These are phyloP conservation scores for Xylariomycetidae sp. DNA, from an alignment of 2,329 filamentous ascomycete genomes.

Conservation along the genomic window DNA sequence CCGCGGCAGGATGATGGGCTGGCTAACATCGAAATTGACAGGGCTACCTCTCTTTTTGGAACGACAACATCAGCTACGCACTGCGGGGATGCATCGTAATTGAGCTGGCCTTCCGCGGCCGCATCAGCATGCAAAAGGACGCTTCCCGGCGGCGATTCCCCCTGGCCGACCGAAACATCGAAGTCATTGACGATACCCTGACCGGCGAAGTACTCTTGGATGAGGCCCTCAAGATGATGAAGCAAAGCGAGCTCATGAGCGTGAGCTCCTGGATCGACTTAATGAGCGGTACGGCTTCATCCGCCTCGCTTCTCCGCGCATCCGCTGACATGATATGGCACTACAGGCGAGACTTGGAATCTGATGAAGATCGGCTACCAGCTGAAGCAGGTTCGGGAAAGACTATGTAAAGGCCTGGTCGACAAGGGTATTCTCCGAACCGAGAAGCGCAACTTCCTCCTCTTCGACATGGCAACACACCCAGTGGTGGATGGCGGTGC, in stretches of 20 bases:
- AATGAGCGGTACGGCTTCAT: slow-evolving; percentile 73
- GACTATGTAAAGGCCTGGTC: slow-evolving; percentile 91
- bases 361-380: slow-evolving; percentile 99
- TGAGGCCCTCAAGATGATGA: slow-evolving; percentile 99
- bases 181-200: slow-evolving; percentile 93
- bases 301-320: slow-evolving; percentile 4
- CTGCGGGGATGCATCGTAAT: slow-evolving; percentile 97
- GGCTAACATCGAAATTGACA: slow-evolving; percentile 30
- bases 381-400: slow-evolving; percentile 97
- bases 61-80: slow-evolving; percentile 99
- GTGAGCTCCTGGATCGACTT: slow-evolving; percentile 98
- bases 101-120: slow-evolving; percentile 90
- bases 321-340: not conserved
- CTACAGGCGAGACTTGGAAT: slow-evolving; percentile 94
- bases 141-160: slow-evolving; percentile 86
- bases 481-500: slow-evolving; percentile 93
- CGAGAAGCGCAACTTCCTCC: slow-evolving; percentile 97
- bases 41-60: slow-evolving; percentile 99
- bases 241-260: slow-evolving; percentile 99
- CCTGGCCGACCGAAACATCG: slow-evolving; percentile 86
- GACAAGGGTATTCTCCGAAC: slow-evolving; percentile 98
- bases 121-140: slow-evolving; percentile 98
- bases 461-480: slow-evolving; percentile 99
- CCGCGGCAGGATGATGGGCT: no score
- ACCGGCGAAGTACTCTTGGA: slow-evolving; percentile 96